Base-by-base conservation (phyloP, 2,329 filamentous ascomycete species). In the Fusarium equiseti region DNA sequence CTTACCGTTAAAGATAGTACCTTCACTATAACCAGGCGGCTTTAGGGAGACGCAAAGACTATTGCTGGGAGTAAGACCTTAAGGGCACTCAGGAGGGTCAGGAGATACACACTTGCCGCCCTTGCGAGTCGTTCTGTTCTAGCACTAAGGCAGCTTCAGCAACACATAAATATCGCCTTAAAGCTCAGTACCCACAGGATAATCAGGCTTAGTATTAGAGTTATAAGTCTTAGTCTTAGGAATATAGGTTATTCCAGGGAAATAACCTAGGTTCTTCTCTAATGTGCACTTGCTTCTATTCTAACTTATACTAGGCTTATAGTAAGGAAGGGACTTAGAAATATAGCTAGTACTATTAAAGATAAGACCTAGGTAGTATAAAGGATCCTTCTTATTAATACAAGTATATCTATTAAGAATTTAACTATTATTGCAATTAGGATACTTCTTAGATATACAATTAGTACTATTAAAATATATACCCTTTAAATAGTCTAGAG, bases 301-400 rank as follows among this genome's bases (percentile, higher is more conserved):
- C 54, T 38, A 66, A 11, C 13, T 45, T 3, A 53, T 59, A 1
- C 63, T 60, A 7, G 60, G 5, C 2, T 58, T 27, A 1, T 60
- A 66, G 1, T 5, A 3, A 15, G 60, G 63, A 2, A 53, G 60
- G 1, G 43, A 38, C 9, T 50, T 59, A 2, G 63, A 66, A 1
- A 65, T 48, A 18, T 60, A 65, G 27, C 60, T 58, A 3, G 60
- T 65, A 15, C 63, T 60, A 5, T 66, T 53, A 12, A 66, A 66
- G 6, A 53, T 20, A 12, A 59, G 55, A 13, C 46, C 42, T 13
- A 27, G 9, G 8, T 52, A 46, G 3, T 60, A 66, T 12, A 26
- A n/a, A 8, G 63, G 60, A 2, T 65, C 63, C 2, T 35, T 22
- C 5, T 59, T 15, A 15, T 58, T 48, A 12, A 66, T 53, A 2